Percentiles rank a stretch among this genome's conserved stretches.
Evolutionary conservation across 1,139 yeast species (phyloP).

Genomic region (Saccharomyces pastorianus): DNA sequence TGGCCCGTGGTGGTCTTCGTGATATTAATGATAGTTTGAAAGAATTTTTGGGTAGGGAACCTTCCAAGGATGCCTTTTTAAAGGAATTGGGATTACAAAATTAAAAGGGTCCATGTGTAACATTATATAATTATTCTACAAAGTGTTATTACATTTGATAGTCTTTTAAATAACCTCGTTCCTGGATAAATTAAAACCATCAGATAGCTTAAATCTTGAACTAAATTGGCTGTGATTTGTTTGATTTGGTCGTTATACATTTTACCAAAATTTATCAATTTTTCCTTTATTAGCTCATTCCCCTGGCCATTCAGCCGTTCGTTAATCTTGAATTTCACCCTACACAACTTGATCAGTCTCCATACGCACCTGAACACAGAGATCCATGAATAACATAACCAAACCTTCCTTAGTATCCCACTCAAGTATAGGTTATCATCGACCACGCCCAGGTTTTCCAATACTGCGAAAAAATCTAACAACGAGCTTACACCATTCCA

Average conservation of each 20-base stretch:
- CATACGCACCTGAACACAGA: background rate
- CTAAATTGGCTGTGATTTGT: background rate
- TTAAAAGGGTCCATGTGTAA: background rate
- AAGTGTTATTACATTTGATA: background rate
- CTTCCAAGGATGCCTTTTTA: constrained; percentile 63
- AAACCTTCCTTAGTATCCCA: background rate
- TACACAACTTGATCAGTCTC: background rate
- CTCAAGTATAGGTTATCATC: background rate
- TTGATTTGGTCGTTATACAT: background rate
- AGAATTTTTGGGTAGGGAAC: constrained; percentile 68
- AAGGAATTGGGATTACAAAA: constrained; percentile 44
- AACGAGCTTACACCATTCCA: background rate
- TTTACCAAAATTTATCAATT: background rate
- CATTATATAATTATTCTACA: background rate
- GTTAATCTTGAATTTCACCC: background rate
- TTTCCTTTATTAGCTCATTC: background rate
- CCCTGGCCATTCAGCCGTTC: background rate
- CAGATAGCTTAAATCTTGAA: background rate
- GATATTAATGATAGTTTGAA: constrained; percentile 59
- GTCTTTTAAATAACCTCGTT: background rate
- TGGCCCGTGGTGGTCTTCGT: constrained; percentile 64
- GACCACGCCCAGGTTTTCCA: background rate
- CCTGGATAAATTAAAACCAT: constrained; percentile 1
- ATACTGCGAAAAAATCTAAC: background rate
- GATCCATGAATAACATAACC: background rate